Base-by-base conservation (phyloP, 768 basidiomycete species). In the Rhizopogon sp. region DNA sequence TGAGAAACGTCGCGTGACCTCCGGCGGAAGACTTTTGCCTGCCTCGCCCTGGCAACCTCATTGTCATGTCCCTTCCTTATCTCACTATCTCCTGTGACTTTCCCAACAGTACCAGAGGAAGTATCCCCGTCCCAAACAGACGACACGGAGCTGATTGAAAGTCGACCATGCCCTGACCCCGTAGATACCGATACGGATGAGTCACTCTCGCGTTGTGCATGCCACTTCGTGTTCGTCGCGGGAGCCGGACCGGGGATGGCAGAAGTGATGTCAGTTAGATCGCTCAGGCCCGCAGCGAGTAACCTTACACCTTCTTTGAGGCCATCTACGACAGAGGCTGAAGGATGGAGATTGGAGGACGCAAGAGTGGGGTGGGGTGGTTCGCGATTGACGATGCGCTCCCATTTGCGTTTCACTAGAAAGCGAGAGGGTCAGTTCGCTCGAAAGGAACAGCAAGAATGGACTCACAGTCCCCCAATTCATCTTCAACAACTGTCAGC, bases 381-480 rank as follows among this genome's bases (percentile, higher is more conserved):
- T 14, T 66, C 61, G 16, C 82, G 79, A 61, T 79, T 80, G 43
- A 92, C 82, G 55, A 93, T 89, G 33, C 82, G 80, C 66, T 87
- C 89, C 91, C 91, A 93, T 69, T 85, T 89, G 55, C 80, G 81
- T 74, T 93, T 93, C 49, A 93, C 84, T 85, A 60, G 3, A 41
- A 39, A 5, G 28, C 2, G 28, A 49, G 5, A 22, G 14, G 3
- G 20, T 49, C 37, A 49, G 41, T 17, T 46, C 14, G 14, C 20
- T 54, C 10, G 3, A 50, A 22, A 28, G 14, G 16, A 28, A 49
- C 22, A 41, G n/a, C 33, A 7, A 20, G 14, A 35, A 45, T 3
- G 11, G 5, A 70, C 81, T 54, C 65, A 85, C 84, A 70, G 65
- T 87, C 80, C 0, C 79, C 65, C 3, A 93, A 76, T 63, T 92